A percentile compares a stretch with the other conserved stretches of the same genome.
phyloP scores from a whole-genome alignment of 1,284 basidiomycete genomes.

The Anthracocystis walkeri region DNA sequence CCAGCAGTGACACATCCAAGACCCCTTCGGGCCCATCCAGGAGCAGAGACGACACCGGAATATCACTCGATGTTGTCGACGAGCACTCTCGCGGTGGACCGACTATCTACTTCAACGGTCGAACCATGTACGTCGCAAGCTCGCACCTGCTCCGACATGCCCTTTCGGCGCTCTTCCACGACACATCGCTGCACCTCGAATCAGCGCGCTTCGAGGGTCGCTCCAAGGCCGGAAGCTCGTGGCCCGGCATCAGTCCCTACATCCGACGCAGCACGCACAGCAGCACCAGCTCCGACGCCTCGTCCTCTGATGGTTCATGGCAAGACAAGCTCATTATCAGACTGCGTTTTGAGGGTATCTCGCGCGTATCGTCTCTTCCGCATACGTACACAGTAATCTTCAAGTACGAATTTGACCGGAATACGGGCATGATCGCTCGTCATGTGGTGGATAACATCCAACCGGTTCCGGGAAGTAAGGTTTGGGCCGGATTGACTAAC shows the following conservation, averaged over 20 bases:
- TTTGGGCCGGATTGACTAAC: slow-evolving; percentile 47
- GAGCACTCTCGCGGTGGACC: slow-evolving; percentile 33
- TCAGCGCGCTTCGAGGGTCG: slow-evolving; percentile 51
- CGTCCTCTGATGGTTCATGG: background rate
- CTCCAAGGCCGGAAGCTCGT: slow-evolving; percentile 30
- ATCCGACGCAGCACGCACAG: slow-evolving; percentile 14
- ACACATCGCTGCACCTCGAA: slow-evolving; percentile 51
- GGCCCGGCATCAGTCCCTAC: slow-evolving; percentile 45
- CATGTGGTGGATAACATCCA: slow-evolving; percentile 66
- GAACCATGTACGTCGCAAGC: slow-evolving; percentile 59
- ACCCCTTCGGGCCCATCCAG: background rate
- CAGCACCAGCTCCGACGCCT: background rate
- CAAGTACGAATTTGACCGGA: slow-evolving; percentile 61
- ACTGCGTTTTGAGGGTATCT: slow-evolving; percentile 58
- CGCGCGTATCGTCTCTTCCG: slow-evolving; percentile 50
- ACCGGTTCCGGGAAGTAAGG: slow-evolving; percentile 61
- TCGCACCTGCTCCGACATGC: slow-evolving; percentile 60
- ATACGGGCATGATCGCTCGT: slow-evolving; percentile 56
- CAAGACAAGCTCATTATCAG: slow-evolving; percentile 56
- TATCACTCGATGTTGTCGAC: slow-evolving; percentile 15
- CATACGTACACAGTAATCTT: slow-evolving; percentile 66
- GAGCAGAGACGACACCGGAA: background rate
- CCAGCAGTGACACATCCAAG: background rate
- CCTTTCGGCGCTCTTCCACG: slow-evolving; percentile 57
- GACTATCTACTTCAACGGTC: slow-evolving; percentile 58